Evolutionary conservation across 177 flowering plant species (phyloP), one percentile per base, ranked within the genome.

Genomic region (Telopea speciosissima): DNA sequence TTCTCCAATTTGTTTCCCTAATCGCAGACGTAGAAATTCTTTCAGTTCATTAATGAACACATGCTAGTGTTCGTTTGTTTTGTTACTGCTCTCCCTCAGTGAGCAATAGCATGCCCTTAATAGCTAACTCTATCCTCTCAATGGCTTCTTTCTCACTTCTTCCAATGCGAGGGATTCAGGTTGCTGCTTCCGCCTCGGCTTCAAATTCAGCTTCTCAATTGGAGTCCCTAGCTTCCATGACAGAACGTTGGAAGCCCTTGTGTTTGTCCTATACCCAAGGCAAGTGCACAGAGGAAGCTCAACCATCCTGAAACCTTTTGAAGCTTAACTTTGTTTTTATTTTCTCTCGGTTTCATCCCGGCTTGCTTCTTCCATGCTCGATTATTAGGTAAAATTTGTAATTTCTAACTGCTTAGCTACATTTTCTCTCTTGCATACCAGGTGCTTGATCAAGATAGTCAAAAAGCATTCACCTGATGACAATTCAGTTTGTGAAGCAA

Each of bases 251-350:
- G 96, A 89, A 76, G 74, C 96, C 96, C 1, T 80, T 85, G 79
- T 93, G 97, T 70, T 74, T 93, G 81, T 93, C 91, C 74, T 76
- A 80, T 79, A 89, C 92, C 0, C 98, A 93, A 64, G 91, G 88
- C 2, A 86, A 79, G 74, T 93, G 98, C 81, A 89, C 90, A 5
- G 86, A 24, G 93, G 98, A 90, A 81, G 45, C 61, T 1, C 24
- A 25, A 42, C 17, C 8, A n/a, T 52, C 4, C 33, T 11, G 16
- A 26, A 45, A 12, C 2, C 59, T 40, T 1, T 33, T 21, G 24
- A 16, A 54, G 59, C 58, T 56, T 45, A 54, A 71, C 24, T 33
- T 6, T 44, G 14, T 13, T 44, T 8, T n/a, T n/a, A n/a, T n/a
- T n/a, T n/a, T n/a, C n/a, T n/a, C n/a, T n/a, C n/a, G n/a, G n/a